These are phyloP conservation scores for Fusarium sp. DNA, from an alignment of 2,329 filamentous ascomycete genomes.

Conservation along the genomic window DNA sequence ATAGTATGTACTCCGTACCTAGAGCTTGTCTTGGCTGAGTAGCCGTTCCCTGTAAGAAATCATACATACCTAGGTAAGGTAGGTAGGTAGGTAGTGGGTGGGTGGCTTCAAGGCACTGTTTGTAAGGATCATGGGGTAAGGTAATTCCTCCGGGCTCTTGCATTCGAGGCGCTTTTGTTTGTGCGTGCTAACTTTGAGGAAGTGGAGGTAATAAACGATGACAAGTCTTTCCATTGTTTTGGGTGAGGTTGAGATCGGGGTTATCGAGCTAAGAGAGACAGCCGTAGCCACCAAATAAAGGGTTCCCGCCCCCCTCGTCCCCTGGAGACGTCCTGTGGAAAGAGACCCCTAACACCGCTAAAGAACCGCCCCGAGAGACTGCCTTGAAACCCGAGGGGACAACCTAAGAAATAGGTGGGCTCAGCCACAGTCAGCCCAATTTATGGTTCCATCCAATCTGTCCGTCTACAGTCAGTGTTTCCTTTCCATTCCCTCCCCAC, in stretches of 20 bases:
- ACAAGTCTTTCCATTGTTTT: not conserved
- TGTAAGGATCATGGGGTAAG: not conserved
- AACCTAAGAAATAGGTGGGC: not conserved
- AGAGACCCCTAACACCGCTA: constrained; percentile 22
- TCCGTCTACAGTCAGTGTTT: constrained; percentile 2
- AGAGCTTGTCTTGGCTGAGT: constrained; percentile 4
- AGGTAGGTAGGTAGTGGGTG: not conserved
- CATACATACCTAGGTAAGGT: not conserved
- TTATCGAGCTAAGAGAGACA: not conserved
- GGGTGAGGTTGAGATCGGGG: not conserved
- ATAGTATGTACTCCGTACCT: not conserved
- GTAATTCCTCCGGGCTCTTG: not conserved
- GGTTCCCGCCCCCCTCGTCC: not conserved
- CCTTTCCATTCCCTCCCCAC: constrained; percentile 28
- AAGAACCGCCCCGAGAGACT: constrained; percentile 4
- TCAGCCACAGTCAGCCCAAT: constrained; percentile 39
- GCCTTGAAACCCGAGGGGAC: constrained; percentile 15
- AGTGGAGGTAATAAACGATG: constrained; percentile 4
- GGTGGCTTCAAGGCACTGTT: not conserved
- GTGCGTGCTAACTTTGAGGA: not conserved
- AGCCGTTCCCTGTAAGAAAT: not conserved
- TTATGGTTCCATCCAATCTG: constrained; percentile 15
- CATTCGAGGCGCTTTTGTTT: not conserved
- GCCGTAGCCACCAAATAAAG: constrained; percentile 5
- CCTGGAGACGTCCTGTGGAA: not conserved